These are phyloP conservation scores for Phaseolus lunatus DNA, from an alignment of 306 rosid species.

Conservation along the genomic window DNA sequence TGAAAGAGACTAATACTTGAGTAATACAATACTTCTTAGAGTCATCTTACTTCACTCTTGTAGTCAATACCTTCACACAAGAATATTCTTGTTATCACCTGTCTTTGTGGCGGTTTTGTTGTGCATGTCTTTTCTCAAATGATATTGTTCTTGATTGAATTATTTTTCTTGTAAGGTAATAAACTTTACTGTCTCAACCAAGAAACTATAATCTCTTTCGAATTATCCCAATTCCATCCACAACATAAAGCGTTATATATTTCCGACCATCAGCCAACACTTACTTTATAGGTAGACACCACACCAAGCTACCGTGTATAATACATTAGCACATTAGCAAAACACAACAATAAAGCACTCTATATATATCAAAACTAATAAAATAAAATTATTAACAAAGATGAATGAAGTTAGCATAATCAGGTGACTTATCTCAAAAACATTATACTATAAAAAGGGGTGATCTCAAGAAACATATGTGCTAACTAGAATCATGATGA, in stretches of 20 bases:
- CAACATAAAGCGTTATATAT: neutral
- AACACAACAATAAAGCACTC: neutral
- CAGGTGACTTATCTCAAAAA: conserved; percentile 21
- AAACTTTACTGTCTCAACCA: no score
- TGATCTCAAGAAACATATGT: conserved; percentile 25
- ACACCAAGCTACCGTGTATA: neutral
- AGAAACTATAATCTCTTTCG: conserved; percentile 9
- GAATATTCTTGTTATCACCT: no score
- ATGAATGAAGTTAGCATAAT: conserved; percentile 34
- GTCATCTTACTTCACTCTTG: no score
- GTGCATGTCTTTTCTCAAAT: no score
- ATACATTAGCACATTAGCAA: conserved; percentile 13
- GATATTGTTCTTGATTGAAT: no score
- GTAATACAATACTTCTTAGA: no score
- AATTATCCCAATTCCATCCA: conserved; percentile 23
- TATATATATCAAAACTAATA: conserved; percentile 30
- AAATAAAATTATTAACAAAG: conserved; percentile 33
- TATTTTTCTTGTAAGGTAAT: no score
- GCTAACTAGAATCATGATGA: conserved; percentile 25
- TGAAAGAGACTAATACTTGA: no score
- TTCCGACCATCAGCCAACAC: neutral
- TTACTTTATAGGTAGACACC: no score
- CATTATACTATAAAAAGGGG: neutral
- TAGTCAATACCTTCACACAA: no score
- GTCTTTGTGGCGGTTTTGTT: no score